Evolutionary conservation across 2,329 filamentous ascomycete species (phyloP).

Genomic region (Venturia carpophila): DNA sequence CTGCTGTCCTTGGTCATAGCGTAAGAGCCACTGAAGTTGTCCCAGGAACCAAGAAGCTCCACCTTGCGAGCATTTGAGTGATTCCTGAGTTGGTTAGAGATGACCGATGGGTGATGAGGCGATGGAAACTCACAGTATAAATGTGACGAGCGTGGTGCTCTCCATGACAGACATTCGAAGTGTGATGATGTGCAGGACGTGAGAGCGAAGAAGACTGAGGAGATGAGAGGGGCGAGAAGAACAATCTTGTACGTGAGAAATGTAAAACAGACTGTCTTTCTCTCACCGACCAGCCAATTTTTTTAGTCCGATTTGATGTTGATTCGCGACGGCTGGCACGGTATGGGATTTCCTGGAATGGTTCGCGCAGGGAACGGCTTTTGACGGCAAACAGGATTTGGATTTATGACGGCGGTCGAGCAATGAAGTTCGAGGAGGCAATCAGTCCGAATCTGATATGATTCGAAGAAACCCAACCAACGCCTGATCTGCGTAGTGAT

Average conservation of each 20-base stretch:
- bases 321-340: no score
- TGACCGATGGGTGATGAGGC: background rate
- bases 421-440: background rate
- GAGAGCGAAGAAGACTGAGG: background rate
- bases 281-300: background rate
- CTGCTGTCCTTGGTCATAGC: conserved; percentile 72
- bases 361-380: background rate
- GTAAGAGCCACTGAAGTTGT: conserved; percentile 78
- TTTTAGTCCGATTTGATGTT: no score
- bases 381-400: background rate
- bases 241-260: background rate
- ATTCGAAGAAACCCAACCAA: background rate
- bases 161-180: conserved; percentile 25
- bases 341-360: background rate
- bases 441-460: background rate
- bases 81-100: conserved; percentile 27
- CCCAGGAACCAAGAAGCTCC: conserved; percentile 84
- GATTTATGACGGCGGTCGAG: background rate
- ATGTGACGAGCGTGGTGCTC: conserved; percentile 32
- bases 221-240: background rate
- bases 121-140: conserved; percentile 26
- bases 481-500: background rate
- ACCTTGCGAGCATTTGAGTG: conserved; percentile 58
- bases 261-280: background rate
- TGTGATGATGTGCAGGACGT: background rate